These are phyloP conservation scores for Dryas octopetala DNA, from an alignment of 306 rosid species.

Conservation along the genomic window DNA sequence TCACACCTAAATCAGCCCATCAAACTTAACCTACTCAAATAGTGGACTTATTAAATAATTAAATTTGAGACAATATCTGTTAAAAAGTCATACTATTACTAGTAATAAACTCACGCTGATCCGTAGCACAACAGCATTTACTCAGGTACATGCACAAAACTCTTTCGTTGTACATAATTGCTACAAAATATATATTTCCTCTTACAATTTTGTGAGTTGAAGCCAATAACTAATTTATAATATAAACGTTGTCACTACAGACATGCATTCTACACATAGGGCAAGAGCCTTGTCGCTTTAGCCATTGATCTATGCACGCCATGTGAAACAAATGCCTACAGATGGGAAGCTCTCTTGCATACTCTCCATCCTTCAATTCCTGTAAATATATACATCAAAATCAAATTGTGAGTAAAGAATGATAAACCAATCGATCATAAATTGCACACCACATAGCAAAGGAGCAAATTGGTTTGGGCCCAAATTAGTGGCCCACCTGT, in stretches of 20 bases:
- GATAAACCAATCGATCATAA: neutral
- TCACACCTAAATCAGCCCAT: too few species aligned
- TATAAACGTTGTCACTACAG: neutral
- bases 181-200: neutral
- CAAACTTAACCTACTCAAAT: too few species aligned
- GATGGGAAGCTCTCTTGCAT: conserved; percentile 43
- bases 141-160: neutral
- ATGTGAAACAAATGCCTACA: conserved; percentile 53
- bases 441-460: too few species aligned
- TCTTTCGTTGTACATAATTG: neutral
- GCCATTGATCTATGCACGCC: conserved; percentile 54
- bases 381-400: conserved; percentile 18
- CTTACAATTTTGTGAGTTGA: neutral
- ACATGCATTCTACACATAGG: conserved; percentile 46
- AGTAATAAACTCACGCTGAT: too few species aligned
- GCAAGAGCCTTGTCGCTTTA: conserved; percentile 41
- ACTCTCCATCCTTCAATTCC: conserved; percentile 43
- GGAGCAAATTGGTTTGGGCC: neutral
- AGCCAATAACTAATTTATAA: neutral
- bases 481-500: conserved; percentile 30
- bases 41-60: too few species aligned
- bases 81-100: too few species aligned
- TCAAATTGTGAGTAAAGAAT: neutral
- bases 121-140: neutral
- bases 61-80: too few species aligned